phyloP scores from a whole-genome alignment of 2,329 filamentous ascomycete species.

The Helminthosporium solani region DNA sequence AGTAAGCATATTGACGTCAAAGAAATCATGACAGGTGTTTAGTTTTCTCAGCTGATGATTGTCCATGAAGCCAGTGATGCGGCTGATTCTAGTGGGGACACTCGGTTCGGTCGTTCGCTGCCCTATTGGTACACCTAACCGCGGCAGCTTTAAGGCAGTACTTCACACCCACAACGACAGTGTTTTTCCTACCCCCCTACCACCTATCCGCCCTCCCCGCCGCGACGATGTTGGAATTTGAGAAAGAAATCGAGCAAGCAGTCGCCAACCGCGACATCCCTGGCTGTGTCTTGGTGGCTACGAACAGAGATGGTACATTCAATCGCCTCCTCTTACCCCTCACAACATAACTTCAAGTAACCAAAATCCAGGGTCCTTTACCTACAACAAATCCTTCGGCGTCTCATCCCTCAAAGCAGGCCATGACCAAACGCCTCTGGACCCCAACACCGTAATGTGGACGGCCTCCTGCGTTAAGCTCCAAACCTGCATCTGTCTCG shows the following conservation, averaged over 20 bases:
- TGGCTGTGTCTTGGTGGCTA: constrained; percentile 24
- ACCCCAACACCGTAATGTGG: constrained; percentile 39
- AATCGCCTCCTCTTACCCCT: neutral
- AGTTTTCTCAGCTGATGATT: no score
- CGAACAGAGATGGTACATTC: constrained; percentile 26
- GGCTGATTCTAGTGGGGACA: no score
- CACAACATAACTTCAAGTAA: neutral
- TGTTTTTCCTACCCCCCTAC: neutral
- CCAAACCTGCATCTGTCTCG: constrained; percentile 34
- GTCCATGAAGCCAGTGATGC: no score
- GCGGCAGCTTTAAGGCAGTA: no score
- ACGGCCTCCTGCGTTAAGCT: constrained; percentile 45
- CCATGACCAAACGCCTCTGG: constrained; percentile 12
- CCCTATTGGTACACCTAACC: no score
- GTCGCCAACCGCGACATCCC: constrained; percentile 24
- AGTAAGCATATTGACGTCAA: no score
- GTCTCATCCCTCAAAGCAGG: constrained; percentile 3
- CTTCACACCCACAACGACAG: neutral
- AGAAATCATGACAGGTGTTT: no score
- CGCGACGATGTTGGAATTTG: constrained; percentile 23
- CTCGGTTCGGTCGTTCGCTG: no score
- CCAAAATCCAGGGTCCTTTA: constrained; percentile 33
- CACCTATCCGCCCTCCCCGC: neutral
- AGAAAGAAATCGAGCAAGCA: constrained; percentile 24
- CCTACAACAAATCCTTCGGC: constrained; percentile 42